phyloP scores from a whole-genome alignment of 768 basidiomycete species.

The Tulasnella sp. region DNA sequence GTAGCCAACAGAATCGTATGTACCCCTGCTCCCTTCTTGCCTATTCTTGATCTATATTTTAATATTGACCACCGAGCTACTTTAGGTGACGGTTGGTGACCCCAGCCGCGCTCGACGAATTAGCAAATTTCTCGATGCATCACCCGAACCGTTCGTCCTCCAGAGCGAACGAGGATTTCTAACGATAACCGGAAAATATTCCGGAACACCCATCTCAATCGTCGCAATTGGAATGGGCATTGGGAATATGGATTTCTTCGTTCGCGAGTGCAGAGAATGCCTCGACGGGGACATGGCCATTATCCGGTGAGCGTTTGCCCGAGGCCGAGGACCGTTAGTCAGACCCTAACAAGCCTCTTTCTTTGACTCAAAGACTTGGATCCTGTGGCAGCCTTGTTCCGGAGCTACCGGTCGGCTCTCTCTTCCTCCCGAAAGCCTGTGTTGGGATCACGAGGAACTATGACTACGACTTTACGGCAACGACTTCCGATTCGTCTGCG shows the following conservation, averaged over 20 bases:
- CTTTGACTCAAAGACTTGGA: constrained; percentile 53
- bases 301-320: constrained; percentile 40
- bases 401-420: constrained; percentile 60
- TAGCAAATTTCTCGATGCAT: constrained; percentile 54
- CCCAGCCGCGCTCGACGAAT: constrained; percentile 61
- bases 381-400: constrained; percentile 71
- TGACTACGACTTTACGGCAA: constrained; percentile 63
- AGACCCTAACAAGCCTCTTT: neutral
- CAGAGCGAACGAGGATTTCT: constrained; percentile 71
- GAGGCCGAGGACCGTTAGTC: neutral
- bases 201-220: constrained; percentile 60
- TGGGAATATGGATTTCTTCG: constrained; percentile 81
- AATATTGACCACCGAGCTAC: neutral
- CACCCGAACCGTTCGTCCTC: constrained; percentile 47
- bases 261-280: constrained; percentile 74
- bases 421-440: constrained; percentile 66
- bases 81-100: constrained; percentile 69
- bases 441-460: constrained; percentile 69
- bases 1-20: constrained; percentile 76
- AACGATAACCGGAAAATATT: constrained; percentile 65
- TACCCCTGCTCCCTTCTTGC: neutral
- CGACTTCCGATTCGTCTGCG: neutral
- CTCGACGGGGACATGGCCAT: constrained; percentile 57
- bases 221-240: constrained; percentile 80
- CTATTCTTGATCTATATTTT: neutral